Evolutionary conservation across 345 rosid species (phyloP).

Genomic region (Eucalyptus pauciflora): DNA sequence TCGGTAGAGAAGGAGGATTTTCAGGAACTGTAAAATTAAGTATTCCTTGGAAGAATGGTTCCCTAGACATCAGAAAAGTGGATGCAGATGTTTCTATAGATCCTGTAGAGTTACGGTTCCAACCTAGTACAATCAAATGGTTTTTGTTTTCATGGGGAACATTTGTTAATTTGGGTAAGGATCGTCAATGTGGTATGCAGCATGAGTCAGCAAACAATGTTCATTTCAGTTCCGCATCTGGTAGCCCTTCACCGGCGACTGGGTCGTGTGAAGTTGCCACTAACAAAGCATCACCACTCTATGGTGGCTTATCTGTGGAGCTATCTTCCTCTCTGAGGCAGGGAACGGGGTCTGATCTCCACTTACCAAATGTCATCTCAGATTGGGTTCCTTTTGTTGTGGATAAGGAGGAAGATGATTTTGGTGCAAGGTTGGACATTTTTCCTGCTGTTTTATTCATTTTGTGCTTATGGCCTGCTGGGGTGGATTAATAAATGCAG

Average conservation of each 20-base stretch:
- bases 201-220: slow-evolving; percentile 24
- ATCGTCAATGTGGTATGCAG: not conserved
- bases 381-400: slow-evolving; percentile 73
- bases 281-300: slow-evolving; percentile 3
- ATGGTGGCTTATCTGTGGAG: slow-evolving; percentile 13
- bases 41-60: slow-evolving; percentile 95
- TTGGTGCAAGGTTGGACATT: slow-evolving; percentile 69
- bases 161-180: slow-evolving; percentile 20
- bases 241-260: slow-evolving; percentile 13
- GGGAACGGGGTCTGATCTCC: slow-evolving; percentile 26
- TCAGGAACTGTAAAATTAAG: slow-evolving; percentile 76
- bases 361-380: slow-evolving; percentile 52
- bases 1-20: slow-evolving; percentile 60
- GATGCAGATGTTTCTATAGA: slow-evolving; percentile 68
- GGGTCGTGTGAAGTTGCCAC: slow-evolving; percentile 8
- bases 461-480: not conserved
- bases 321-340: slow-evolving; percentile 18
- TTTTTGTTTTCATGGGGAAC: slow-evolving; percentile 45
- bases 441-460: not conserved
- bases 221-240: slow-evolving; percentile 26
- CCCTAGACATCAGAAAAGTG: slow-evolving; percentile 77
- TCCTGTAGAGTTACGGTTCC: slow-evolving; percentile 68
- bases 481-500: not conserved
- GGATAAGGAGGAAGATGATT: slow-evolving; percentile 41
- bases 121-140: slow-evolving; percentile 68